Evolutionary conservation across 2,329 filamentous ascomycete species (phyloP), one percentile per base, ranked within the genome.

Genomic region (Ustilaginoidea virens): DNA sequence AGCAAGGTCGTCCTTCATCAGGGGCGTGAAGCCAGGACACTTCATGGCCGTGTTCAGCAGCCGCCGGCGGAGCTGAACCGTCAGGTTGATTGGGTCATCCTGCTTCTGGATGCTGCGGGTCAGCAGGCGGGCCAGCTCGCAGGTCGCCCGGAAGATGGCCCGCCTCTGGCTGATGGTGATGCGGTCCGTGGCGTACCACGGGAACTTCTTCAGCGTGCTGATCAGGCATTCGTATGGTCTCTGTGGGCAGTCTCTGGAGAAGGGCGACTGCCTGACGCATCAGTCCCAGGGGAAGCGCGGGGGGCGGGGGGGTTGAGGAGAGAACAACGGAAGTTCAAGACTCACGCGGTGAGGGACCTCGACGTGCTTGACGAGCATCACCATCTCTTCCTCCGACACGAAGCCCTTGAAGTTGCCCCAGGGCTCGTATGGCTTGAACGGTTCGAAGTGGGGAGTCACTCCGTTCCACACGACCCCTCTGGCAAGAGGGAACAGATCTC

Each of bases 191-290:
- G 61, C 58, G 34, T 66, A 60, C 74, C 74, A 79, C 0, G 74
- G 74, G 24, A 74, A 60, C 54, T 77, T 71, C 34, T 61, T 63
- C 21, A 73, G 44, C 1, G 66, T 75, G 44, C 68, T 74, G 39
- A 78, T 73, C 41, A 78, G 55, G 43, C 63, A 72, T 51, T 79
- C 74, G 32, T 67, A 77, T 2, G 71, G 66, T 10, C 74, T 64
- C 49, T 78, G 71, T 0, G 71, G 69, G 38, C 69, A 74, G 16
- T 71, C 60, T 32, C 58, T 61, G 7, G 67, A 63, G 42, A 69
- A 77, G 0, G 66, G 65, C 9, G 69, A 70, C 69, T 75, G 29
- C 2, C 14, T 4, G 11, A 27, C 1, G 5, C 10, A 25, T 38
- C 13, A 37, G 39, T 24, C n/a, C n/a, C n/a, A n/a, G n/a, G n/a